These are phyloP conservation scores for Trichoderma asperellum DNA, from an alignment of 2,329 filamentous ascomycete genomes.

Conservation along the genomic window DNA sequence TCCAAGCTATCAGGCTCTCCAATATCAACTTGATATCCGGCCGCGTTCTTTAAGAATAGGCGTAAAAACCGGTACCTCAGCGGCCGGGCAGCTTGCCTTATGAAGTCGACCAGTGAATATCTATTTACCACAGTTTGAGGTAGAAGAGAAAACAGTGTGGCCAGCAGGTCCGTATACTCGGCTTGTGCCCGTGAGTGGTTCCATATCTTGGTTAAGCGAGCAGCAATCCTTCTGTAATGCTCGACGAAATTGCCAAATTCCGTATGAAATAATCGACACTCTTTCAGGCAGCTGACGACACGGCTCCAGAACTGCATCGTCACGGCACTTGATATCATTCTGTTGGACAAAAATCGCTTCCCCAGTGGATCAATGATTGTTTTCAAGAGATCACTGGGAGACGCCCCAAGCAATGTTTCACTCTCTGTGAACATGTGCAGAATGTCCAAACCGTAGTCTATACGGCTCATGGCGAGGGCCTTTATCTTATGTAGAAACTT, in stretches of 20 bases:
- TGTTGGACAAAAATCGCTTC: not conserved
- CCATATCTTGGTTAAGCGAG: conserved; percentile 1
- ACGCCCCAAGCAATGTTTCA: not conserved
- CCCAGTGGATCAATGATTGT: not conserved
- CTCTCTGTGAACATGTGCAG: conserved; percentile 4
- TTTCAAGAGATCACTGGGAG: not conserved
- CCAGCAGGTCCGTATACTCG: conserved; percentile 7
- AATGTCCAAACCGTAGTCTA: conserved; percentile 3
- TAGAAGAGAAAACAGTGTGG: not conserved
- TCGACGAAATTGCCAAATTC: not conserved
- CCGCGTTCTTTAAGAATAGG: conserved; percentile 32
- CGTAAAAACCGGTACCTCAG: conserved; percentile 34
- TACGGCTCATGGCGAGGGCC: not conserved
- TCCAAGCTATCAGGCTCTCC: conserved; percentile 26
- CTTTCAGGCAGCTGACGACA: not conserved
- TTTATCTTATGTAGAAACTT: not conserved
- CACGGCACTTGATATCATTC: not conserved
- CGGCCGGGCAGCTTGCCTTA: not conserved
- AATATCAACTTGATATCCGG: conserved; percentile 33
- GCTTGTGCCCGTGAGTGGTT: not conserved
- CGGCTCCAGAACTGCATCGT: not conserved
- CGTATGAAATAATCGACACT: not conserved
- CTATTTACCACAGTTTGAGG: not conserved
- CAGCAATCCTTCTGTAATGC: not conserved
- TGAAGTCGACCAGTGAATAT: not conserved